Conservation (phyloP, 164 flowering plant species). For the Berberis thunbergii region DNA sequence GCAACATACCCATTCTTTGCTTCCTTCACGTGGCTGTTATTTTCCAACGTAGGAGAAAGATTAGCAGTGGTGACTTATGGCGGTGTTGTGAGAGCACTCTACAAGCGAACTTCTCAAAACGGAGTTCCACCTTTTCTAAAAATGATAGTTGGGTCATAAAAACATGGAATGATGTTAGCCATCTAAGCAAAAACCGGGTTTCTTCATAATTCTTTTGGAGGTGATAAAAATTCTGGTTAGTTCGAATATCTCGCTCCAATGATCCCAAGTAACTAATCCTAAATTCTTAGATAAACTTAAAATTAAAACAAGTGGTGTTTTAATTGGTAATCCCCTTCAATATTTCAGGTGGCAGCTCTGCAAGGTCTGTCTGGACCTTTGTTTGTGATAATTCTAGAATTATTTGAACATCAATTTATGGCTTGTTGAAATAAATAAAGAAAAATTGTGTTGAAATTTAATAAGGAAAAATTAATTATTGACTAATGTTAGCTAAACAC, state of each 20-base stretch:
- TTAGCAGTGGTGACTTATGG: constrained; percentile 85
- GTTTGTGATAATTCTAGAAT: no score
- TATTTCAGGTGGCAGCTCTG: no score
- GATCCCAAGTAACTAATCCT: no score
- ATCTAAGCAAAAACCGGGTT: constrained; percentile 46
- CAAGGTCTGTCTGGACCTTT: no score
- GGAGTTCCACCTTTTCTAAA: constrained; percentile 32
- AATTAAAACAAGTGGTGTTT: no score
- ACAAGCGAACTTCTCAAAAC: constrained; percentile 42
- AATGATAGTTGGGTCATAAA: constrained; percentile 50
- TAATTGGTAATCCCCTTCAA: no score
- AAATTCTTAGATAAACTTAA: no score
- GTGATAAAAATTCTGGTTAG: constrained; percentile 69
- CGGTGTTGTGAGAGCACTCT: constrained; percentile 49
- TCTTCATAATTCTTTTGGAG: constrained; percentile 68
- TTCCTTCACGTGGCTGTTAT: not conserved
- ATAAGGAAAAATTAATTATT: no score
- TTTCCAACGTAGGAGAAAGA: constrained; percentile 50
- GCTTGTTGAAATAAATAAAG: no score
- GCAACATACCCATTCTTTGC: not conserved
- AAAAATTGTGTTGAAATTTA: no score
- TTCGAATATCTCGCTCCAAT: not conserved
- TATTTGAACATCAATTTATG: no score
- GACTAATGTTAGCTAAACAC: no score
- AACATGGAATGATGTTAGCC: constrained; percentile 70